These are phyloP conservation scores for Neohortaea acidophila DNA, from an alignment of 495 filamentous ascomycete species.

Conservation along the genomic window DNA sequence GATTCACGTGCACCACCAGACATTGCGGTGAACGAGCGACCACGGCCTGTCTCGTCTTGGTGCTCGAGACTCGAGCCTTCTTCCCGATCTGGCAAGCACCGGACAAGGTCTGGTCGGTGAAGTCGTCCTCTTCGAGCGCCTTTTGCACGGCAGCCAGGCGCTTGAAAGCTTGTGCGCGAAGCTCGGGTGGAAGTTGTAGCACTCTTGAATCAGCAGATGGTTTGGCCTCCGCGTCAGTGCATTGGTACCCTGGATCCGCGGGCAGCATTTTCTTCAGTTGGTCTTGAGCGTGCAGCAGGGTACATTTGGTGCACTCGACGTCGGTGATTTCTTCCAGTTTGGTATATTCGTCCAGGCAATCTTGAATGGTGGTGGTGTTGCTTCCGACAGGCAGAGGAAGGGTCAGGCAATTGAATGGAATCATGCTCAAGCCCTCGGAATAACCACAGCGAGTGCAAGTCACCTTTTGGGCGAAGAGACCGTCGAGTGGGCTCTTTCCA, in stretches of 20 bases:
- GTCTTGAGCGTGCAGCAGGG: conserved; percentile 42
- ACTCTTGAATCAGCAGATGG: conserved; percentile 13
- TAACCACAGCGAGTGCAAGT: conserved; percentile 75
- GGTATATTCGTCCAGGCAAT: conserved; percentile 75
- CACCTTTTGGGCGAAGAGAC: conserved; percentile 75
- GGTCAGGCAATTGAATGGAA: conserved; percentile 88
- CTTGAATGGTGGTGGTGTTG: conserved; percentile 46
- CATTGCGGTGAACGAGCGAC: conserved; percentile 66
- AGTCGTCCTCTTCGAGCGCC: conserved; percentile 65
- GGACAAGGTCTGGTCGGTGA: conserved; percentile 56
- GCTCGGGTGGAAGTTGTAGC: conserved; percentile 12
- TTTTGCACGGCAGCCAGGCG: conserved; percentile 48
- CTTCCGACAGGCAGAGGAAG: conserved; percentile 49
- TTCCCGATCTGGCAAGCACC: conserved; percentile 57
- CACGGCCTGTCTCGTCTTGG: conserved; percentile 78
- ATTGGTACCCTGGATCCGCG: not conserved
- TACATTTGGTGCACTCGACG: conserved; percentile 86
- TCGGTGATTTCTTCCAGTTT: conserved; percentile 68
- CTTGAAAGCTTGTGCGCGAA: conserved; percentile 16
- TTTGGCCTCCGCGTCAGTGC: conserved; percentile 1
- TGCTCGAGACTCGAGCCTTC: conserved; percentile 51
- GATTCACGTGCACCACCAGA: conserved; percentile 75
- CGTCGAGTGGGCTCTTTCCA: conserved; percentile 61
- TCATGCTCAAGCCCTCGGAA: conserved; percentile 72
- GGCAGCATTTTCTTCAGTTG: conserved; percentile 35